phyloP scores from a whole-genome alignment of 257 asterid species.

The Solanum ossicruentum region DNA sequence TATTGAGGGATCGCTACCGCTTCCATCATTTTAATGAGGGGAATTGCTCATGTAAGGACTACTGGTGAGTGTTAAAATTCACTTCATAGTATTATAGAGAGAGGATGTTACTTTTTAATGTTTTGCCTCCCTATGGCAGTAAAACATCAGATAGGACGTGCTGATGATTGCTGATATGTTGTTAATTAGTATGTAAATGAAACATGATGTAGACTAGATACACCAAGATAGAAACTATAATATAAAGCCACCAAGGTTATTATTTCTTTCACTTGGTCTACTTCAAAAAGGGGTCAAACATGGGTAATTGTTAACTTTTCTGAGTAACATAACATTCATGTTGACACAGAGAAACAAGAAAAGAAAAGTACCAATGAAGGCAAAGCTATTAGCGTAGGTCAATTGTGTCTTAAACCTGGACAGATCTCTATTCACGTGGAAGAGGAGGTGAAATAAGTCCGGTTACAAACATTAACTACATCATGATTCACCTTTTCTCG shows the following conservation, averaged over 20 bases:
- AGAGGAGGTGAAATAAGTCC: not conserved
- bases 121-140: not conserved
- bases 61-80: conserved; percentile 37
- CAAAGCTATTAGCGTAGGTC: not conserved
- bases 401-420: not conserved
- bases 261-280: not conserved
- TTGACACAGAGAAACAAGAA: not conserved
- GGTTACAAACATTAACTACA: not conserved
- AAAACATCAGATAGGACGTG: not conserved
- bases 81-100: not conserved
- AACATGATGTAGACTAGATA: not conserved
- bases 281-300: not conserved
- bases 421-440: not conserved
- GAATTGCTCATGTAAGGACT: conserved; percentile 52
- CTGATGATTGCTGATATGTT: not conserved
- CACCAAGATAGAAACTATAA: not conserved
- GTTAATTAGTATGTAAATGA: not conserved
- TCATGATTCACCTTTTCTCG: not conserved
- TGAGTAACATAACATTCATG: not conserved
- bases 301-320: not conserved
- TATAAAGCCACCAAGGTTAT: not conserved
- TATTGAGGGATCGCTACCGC: conserved; percentile 64
- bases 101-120: not conserved
- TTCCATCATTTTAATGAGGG: conserved; percentile 71
- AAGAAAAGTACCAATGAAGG: not conserved